Base-by-base conservation (phyloP, 2,329 filamentous ascomycete genomes). In the Monosporascus sp. region DNA sequence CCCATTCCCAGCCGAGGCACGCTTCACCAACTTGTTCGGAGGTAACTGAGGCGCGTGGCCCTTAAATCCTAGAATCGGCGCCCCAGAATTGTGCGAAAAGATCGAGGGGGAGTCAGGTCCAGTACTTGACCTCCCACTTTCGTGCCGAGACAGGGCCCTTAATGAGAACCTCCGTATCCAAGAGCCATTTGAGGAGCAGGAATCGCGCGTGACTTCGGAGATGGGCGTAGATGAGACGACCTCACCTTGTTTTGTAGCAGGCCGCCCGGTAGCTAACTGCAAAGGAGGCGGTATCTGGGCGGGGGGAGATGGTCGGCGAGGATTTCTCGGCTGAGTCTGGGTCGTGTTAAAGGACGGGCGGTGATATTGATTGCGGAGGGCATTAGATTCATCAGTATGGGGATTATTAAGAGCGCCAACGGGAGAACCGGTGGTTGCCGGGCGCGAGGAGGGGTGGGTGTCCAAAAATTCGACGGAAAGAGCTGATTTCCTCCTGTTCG, bases 1-100 rank as follows among this genome's bases (percentile, higher is more conserved):
- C 50, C 72, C 72, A 58, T 78, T 77, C 47, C 76, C 72, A 20
- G 86, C 83, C 3, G 85, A 78, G 38, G 82, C 78, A 55, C 88
- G 83, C 71, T 93, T 93, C 50, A 91, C 87, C 41, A 92, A 76
- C 72, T 90, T 91, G 70, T 92, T 92, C 18, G 84, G 86, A 8
- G 82, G 74, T 35, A 82, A 69, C 56, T 76, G 77, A 60, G 68
- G 72, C 18, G 68, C 55, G 18, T 74, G 65, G 44, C 64, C 65
- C 17, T 69, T 61, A 22, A 73, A 69, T 9, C 73, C 70, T 22
- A 87, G 69, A 54, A 90, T 87, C 17, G 87, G 85, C 24, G 79
- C 82, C 1, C 77, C 80, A 37, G 87, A 90, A 54, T 78, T 81
- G 70, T 88, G 80, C 18, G 86, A 88, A 66, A 82, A 81, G 41